Evolutionary conservation across 768 basidiomycete species (phyloP), one percentile per base, ranked within the genome.

Genomic region (Boletellus ananiceps): DNA sequence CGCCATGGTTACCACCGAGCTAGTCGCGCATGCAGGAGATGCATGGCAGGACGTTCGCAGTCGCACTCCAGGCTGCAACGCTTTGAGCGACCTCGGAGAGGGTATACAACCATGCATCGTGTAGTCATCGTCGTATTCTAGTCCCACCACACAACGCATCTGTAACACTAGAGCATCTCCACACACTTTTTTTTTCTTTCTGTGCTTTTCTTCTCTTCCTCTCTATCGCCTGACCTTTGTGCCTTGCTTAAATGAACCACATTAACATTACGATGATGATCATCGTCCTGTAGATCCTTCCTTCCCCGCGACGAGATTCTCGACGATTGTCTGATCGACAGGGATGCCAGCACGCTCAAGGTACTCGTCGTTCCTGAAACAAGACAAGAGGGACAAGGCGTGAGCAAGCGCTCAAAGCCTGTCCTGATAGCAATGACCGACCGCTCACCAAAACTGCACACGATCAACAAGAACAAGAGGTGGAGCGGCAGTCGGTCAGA

Each of bases 351-450:
- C 73, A 12, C 60, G 63, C 23, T 46, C 53, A 25, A 81, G 68
- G 57, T 81, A 81, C 8, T 72, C 72, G 54, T 80, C 75, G 53
- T 81, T 81, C 80, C 79, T 79, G 8, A 29, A 29, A 29, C 8
- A 29, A 56, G 15, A 19, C 18, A 29, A 11, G 9, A 19, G 44
- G 1, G 19, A 25, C 4, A 25, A 7, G 4, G 23, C 8, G 7
- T 50, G 11, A 54, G 47, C 21, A 15, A 36, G 31, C 36, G 16
- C 19, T 19, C 19, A 19, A 19, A 19, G 19, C 18, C 31, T 4
- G 2, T 31, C 38, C 39, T 46, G 18, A 43, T 23, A 7, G 44
- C 15, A 1, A 23, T 25, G 21, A 54, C 39, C 29, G 14, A 49
- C 2, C 34, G 11, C 74, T 49, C 46, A 80, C 80, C 80, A 81